Conservation (phyloP, 495 filamentous ascomycete species). For the Parachaetomium inaequale region DNA sequence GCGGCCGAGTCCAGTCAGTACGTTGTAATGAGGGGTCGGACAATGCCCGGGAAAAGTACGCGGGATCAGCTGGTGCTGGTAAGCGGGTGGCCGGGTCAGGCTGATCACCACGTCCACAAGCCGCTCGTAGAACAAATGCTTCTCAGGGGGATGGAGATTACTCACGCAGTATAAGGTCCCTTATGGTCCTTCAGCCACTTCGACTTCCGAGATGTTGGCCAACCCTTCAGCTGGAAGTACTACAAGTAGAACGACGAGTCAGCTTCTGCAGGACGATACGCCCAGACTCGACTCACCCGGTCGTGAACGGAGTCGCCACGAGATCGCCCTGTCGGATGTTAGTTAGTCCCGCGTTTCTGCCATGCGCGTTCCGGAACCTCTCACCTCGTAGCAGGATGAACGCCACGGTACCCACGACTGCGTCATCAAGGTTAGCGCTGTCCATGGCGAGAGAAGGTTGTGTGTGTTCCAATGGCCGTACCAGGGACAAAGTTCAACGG, state of each 20-base stretch:
- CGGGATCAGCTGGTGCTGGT: neutral
- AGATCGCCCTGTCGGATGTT: conserved; percentile 33
- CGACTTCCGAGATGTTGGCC: conserved; percentile 57
- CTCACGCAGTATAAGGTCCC: conserved; percentile 72
- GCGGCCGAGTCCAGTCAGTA: conserved; percentile 26
- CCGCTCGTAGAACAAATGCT: neutral
- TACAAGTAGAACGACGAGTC: conserved; percentile 28
- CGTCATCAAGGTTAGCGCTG: conserved; percentile 4
- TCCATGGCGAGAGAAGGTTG: neutral
- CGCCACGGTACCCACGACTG: conserved; percentile 72
- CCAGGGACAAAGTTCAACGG: conserved; percentile 86
- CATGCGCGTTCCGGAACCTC: conserved; percentile 20
- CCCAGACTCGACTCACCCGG: conserved; percentile 24
- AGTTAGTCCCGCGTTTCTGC: conserved; percentile 10
- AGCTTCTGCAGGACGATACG: conserved; percentile 9
- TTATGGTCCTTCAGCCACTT: conserved; percentile 62
- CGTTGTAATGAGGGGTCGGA: conserved; percentile 4
- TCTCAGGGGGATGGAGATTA: conserved; percentile 19
- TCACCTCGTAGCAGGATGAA: conserved; percentile 76
- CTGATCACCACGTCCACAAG: neutral
- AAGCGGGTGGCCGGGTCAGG: conserved; percentile 1
- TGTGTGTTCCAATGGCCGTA: conserved; percentile 22
- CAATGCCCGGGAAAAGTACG: conserved; percentile 4
- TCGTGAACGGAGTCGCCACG: conserved; percentile 35
- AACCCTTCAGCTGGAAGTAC: conserved; percentile 90